Percentiles rank a stretch among this genome's conserved stretches.
Evolutionary conservation across 768 basidiomycete genomes (phyloP).

Genomic region (Neoboletus subvelutipes): DNA sequence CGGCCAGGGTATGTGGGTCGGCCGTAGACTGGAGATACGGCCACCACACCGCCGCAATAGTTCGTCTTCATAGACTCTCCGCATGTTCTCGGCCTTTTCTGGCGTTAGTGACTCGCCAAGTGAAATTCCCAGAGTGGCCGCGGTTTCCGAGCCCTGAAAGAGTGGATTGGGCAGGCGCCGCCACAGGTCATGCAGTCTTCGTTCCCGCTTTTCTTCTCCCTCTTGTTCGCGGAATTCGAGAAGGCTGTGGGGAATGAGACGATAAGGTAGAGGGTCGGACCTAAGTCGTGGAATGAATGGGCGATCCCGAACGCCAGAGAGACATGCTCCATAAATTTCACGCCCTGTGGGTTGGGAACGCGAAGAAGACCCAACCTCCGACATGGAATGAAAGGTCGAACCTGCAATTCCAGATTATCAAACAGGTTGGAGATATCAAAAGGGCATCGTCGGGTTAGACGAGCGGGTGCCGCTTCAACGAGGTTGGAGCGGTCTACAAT

Average conservation of each 20-base stretch:
- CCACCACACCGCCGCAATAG: constrained; percentile 56
- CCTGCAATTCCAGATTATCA: constrained; percentile 18
- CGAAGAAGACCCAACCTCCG: constrained; percentile 21
- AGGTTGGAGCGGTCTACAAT: constrained; percentile 20
- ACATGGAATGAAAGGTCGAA: constrained; percentile 27
- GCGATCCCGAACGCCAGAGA: constrained; percentile 52
- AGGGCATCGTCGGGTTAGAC: constrained; percentile 27
- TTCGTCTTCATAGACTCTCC: constrained; percentile 76
- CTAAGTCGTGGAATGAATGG: constrained; percentile 59
- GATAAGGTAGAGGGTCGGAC: constrained; percentile 47
- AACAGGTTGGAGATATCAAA: constrained; percentile 20
- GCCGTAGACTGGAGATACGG: constrained; percentile 39
- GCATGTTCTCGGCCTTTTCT: constrained; percentile 60
- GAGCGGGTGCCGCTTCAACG: constrained; percentile 14
- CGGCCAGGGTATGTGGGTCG: constrained; percentile 60
- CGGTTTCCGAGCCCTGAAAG: constrained; percentile 24
- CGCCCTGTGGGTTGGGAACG: constrained; percentile 40
- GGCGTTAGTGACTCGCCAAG: constrained; percentile 37
- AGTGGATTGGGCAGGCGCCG: constrained; percentile 45
- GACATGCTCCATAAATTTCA: constrained; percentile 52
- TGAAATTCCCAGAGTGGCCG: constrained; percentile 16
- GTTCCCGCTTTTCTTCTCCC: constrained; percentile 59
- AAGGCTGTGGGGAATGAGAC: constrained; percentile 49
- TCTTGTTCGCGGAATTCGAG: constrained; percentile 64
- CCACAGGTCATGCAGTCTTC: constrained; percentile 64